Conservation (phyloP, 768 basidiomycete species). For the Hirschioporus abietinus region DNA sequence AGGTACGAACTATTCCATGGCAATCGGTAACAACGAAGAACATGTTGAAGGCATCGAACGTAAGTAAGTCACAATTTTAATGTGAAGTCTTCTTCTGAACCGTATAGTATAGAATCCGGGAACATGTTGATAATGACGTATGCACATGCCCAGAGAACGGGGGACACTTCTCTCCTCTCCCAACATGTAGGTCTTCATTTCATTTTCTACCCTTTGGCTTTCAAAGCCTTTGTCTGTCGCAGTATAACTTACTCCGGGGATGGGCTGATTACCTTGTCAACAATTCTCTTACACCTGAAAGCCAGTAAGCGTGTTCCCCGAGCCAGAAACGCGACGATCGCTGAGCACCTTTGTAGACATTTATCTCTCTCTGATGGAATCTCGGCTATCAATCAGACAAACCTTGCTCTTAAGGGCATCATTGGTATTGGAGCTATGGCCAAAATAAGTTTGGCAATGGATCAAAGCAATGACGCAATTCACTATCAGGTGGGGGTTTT, state of each 20-base stretch:
- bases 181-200: slow-evolving; percentile 32
- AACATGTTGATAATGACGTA: slow-evolving; percentile 73
- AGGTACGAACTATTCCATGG: not conserved
- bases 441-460: slow-evolving; percentile 19
- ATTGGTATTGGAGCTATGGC: slow-evolving; percentile 39
- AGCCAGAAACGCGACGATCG: too few relatives aligned
- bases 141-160: slow-evolving; percentile 50
- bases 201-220: not conserved
- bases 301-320: slow-evolving; percentile 21
- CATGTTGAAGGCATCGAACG: not conserved
- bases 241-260: slow-evolving; percentile 50
- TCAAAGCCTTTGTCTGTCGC: not conserved
- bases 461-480: not conserved
- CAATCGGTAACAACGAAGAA: slow-evolving; percentile 1
- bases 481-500: not conserved
- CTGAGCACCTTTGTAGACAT: too few relatives aligned
- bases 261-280: slow-evolving; percentile 60
- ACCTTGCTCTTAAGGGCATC: slow-evolving; percentile 41
- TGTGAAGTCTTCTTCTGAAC: not conserved
- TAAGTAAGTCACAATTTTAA: not conserved
- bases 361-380: slow-evolving; percentile 11
- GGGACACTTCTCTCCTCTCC: slow-evolving; percentile 43
- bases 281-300: slow-evolving; percentile 38
- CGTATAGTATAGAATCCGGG: slow-evolving; percentile 25
- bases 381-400: slow-evolving; percentile 33